Evolutionary conservation across 768 basidiomycete genomes (phyloP).

Genomic region (Mycena polygramma): DNA sequence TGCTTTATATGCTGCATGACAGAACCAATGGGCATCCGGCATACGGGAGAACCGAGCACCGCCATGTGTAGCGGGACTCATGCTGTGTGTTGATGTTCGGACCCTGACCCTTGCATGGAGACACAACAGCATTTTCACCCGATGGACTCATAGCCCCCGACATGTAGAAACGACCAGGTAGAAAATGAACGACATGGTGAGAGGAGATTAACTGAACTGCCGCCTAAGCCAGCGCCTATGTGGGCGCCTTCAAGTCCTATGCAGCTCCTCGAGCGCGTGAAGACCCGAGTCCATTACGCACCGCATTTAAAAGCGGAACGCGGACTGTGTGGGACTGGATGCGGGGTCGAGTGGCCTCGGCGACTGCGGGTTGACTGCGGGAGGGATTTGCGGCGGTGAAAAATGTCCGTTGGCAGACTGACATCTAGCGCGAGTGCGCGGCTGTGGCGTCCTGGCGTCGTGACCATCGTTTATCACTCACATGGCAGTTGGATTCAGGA

Average conservation of each 20-base stretch:
- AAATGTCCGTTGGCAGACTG: neutral
- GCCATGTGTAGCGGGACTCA: neutral
- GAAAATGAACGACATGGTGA: neutral
- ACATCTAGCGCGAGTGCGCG: neutral
- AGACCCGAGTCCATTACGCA: neutral
- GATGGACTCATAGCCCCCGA: neutral
- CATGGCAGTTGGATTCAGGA: neutral
- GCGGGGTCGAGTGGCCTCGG: constrained; percentile 1
- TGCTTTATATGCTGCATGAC: neutral
- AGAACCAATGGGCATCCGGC: constrained; percentile 10
- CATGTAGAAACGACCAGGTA: constrained; percentile 2
- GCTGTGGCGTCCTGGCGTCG: neutral
- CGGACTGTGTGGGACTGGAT: constrained; percentile 20
- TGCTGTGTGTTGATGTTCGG: neutral
- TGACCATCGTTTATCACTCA: neutral
- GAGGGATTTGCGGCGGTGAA: neutral
- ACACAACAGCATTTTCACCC: no score
- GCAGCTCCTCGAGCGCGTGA: no score
- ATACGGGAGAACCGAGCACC: neutral
- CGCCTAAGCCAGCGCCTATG: neutral
- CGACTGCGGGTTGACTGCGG: neutral
- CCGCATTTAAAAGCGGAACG: neutral
- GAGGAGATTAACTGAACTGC: neutral
- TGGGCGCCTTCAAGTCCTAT: neutral
- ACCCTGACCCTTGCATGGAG: neutral